Conservation (phyloP, 179 eudicot genomes). For the Silene coronaria region DNA sequence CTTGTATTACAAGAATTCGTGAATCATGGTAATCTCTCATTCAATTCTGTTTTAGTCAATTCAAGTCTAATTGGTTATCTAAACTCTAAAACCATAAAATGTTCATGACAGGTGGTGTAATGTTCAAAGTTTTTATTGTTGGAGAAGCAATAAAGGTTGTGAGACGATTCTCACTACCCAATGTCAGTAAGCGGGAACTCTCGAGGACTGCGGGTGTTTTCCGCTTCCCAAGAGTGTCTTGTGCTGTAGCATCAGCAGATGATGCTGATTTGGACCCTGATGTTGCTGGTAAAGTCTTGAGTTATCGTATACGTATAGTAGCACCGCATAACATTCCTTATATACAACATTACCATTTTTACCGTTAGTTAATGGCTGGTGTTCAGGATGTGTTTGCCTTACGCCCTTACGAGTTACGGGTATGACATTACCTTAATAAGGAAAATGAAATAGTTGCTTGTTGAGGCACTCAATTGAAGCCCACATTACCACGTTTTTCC, state of each 20-base stretch:
- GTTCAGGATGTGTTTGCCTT: not conserved
- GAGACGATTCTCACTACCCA: slow-evolving; percentile 83
- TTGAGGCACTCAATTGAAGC: no score
- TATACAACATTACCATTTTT: not conserved
- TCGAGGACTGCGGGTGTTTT: slow-evolving; percentile 60
- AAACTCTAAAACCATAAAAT: not conserved
- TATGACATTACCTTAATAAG: no score
- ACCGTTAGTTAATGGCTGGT: not conserved
- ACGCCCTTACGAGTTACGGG: not conserved
- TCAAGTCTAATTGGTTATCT: not conserved
- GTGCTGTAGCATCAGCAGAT: slow-evolving; percentile 91
- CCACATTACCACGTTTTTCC: no score
- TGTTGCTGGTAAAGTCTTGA: slow-evolving; percentile 51
- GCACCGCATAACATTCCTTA: not conserved
- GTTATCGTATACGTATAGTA: not conserved
- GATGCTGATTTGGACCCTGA: slow-evolving; percentile 81
- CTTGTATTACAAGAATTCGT: slow-evolving; percentile 84
- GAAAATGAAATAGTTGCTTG: no score
- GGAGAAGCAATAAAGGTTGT: slow-evolving; percentile 90
- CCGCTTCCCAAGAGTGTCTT: slow-evolving; percentile 88
- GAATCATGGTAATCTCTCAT: slow-evolving; percentile 56
- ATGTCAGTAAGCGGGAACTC: slow-evolving; percentile 62
- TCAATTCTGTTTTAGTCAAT: not conserved
- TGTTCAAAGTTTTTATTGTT: slow-evolving; percentile 82
- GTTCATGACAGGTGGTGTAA: slow-evolving; percentile 63